These are phyloP conservation scores for Alternaria angustiovoidea DNA, from an alignment of 2,329 filamentous ascomycete genomes.

Conservation along the genomic window DNA sequence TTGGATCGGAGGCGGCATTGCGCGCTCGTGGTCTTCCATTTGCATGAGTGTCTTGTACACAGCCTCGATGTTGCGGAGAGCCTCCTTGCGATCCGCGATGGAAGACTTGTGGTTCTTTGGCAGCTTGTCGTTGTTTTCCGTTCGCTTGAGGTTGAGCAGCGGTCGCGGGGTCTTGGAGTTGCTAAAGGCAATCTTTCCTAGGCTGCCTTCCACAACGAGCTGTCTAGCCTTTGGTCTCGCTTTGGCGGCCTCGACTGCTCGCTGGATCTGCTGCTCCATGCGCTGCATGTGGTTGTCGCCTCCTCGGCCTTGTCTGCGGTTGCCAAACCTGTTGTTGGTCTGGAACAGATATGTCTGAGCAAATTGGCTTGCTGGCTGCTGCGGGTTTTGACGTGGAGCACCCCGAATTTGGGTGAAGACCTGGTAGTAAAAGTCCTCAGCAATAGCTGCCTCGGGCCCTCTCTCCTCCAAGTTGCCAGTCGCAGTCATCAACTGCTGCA, in stretches of 20 bases:
- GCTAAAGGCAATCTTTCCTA: conserved; percentile 98
- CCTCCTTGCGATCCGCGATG: conserved; percentile 79
- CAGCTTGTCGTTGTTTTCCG: conserved; percentile 68
- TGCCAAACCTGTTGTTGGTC: conserved; percentile 83
- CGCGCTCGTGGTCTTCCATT: conserved; percentile 90
- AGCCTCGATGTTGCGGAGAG: conserved; percentile 85
- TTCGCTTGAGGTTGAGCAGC: conserved; percentile 91
- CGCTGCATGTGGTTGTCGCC: conserved; percentile 98
- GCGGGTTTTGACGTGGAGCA: conserved; percentile 86
- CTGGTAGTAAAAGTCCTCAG: conserved; percentile 98
- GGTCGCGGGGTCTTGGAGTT: conserved; percentile 98
- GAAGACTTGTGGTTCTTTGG: conserved; percentile 56
- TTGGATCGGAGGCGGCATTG: conserved; percentile 73
- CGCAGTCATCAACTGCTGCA: conserved; percentile 93
- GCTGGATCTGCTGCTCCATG: conserved; percentile 99
- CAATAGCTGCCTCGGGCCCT: conserved; percentile 79
- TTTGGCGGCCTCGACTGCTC: conserved; percentile 96
- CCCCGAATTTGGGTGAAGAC: conserved; percentile 95
- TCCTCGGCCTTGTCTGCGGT: conserved; percentile 78
- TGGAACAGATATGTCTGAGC: conserved; percentile 98
- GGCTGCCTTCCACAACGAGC: conserved; percentile 91
- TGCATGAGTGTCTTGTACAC: conserved; percentile 90
- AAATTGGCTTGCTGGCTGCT: conserved; percentile 93
- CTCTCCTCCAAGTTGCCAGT: conserved; percentile 86
- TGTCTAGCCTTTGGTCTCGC: conserved; percentile 98